These are phyloP conservation scores for Beauveria australis DNA, from an alignment of 2,329 filamentous ascomycete species.

Conservation along the genomic window DNA sequence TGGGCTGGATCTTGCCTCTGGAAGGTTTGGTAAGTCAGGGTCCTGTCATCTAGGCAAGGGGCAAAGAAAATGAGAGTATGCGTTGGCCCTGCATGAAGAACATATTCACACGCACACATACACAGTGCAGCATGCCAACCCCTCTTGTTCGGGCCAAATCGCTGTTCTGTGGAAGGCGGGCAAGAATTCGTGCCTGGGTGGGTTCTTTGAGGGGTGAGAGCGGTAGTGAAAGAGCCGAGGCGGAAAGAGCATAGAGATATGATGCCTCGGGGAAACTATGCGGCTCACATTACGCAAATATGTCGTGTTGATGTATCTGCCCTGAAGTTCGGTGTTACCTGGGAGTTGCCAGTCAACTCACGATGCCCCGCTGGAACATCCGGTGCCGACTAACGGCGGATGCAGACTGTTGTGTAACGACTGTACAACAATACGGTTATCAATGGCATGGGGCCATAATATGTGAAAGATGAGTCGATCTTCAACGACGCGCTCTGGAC, in stretches of 20 bases:
- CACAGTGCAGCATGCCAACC: background rate
- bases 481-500: background rate
- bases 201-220: background rate
- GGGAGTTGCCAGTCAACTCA: background rate
- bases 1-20: background rate
- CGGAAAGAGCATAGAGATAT: constrained; percentile 2
- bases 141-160: background rate
- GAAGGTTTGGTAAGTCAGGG: background rate
- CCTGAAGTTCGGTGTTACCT: background rate
- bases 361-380: too few relatives aligned
- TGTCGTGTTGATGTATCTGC: background rate
- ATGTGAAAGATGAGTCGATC: too few relatives aligned
- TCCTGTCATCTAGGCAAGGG: background rate
- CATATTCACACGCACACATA: background rate
- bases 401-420: background rate
- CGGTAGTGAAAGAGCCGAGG: background rate
- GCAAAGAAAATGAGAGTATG: background rate
- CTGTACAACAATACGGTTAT: background rate
- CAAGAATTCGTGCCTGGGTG: background rate
- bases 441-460: background rate
- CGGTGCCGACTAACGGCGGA: too few relatives aligned
- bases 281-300: background rate
- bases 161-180: background rate
- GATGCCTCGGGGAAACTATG: background rate
- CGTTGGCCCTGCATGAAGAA: background rate